phyloP scores from a whole-genome alignment of 495 filamentous ascomycete genomes.

The Durotheca rogersii region DNA sequence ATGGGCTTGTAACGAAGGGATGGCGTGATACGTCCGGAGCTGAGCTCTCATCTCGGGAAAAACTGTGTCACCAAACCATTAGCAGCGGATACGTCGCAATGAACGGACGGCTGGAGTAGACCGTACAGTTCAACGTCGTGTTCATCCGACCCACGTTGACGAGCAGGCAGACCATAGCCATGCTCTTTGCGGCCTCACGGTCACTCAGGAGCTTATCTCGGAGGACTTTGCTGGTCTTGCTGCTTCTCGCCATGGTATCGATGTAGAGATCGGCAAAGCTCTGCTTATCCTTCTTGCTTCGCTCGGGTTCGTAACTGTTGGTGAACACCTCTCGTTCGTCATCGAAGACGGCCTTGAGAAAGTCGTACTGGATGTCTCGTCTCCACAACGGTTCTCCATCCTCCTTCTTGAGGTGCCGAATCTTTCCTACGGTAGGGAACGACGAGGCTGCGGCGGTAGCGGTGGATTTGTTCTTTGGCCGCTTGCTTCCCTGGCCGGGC shows the following conservation, averaged over 20 bases:
- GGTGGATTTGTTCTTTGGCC: conserved; percentile 25
- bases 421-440: conserved; percentile 74
- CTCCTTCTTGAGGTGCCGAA: conserved; percentile 93
- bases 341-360: conserved; percentile 87
- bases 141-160: conserved; percentile 99
- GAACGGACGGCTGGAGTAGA: conserved; percentile 2
- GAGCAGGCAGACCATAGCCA: conserved; percentile 98
- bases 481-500: conserved; percentile 28
- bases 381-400: conserved; percentile 96
- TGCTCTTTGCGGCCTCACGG: conserved; percentile 85
- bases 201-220: conserved; percentile 95
- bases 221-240: conserved; percentile 97
- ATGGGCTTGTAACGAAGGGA: conserved; percentile 90
- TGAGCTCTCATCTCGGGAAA: conserved; percentile 99
- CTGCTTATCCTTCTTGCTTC: conserved; percentile 63
- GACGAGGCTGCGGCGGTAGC: conserved; percentile 11
- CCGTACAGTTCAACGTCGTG: conserved; percentile 92
- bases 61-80: conserved; percentile 56
- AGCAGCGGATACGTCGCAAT: conserved; percentile 25
- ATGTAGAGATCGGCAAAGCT: conserved; percentile 97
- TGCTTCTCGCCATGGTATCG: conserved; percentile 96
- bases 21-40: conserved; percentile 95
- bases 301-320: conserved; percentile 74
- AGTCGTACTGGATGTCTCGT: conserved; percentile 96
- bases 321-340: conserved; percentile 84